phyloP scores from a whole-genome alignment of 768 basidiomycete genomes.

The Tulasnella sp. region DNA sequence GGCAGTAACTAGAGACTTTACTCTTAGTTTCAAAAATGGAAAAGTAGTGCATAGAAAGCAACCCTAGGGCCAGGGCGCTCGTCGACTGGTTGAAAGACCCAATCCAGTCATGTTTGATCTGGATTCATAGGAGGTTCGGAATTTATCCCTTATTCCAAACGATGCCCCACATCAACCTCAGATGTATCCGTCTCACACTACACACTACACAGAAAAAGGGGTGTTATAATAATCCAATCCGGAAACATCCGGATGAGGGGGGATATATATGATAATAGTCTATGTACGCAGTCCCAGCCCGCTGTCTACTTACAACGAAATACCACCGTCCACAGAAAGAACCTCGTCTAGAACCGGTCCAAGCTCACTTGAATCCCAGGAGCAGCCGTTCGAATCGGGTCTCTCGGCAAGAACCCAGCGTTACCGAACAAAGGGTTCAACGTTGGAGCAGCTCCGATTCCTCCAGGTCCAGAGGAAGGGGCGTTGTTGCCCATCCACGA shows the following conservation, averaged over 20 bases:
- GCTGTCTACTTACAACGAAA: not conserved
- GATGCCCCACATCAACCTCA: too few species aligned
- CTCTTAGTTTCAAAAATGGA: too few species aligned
- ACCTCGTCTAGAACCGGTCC: not conserved
- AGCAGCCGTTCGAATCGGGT: slow-evolving; percentile 14
- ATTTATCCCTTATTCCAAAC: too few species aligned
- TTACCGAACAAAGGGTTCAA: slow-evolving; percentile 18
- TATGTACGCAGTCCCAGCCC: slow-evolving; percentile 11
- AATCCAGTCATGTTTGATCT: too few species aligned
- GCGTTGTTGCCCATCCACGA: slow-evolving; percentile 7
- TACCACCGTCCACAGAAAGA: not conserved
- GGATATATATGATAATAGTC: not conserved
- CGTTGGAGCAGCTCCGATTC: not conserved
- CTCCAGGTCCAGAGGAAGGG: not conserved
- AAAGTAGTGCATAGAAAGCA: too few species aligned
- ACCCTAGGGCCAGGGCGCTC: too few species aligned
- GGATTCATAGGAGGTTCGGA: too few species aligned
- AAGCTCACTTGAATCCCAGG: not conserved
- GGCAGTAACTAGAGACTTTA: too few species aligned
- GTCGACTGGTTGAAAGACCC: too few species aligned
- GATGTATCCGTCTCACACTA: not conserved
- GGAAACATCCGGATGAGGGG: not conserved
- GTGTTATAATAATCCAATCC: not conserved
- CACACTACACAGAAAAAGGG: not conserved
- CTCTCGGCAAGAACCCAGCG: slow-evolving; percentile 5